A percentile compares a stretch with the other conserved stretches of the same genome.
Conservation (phyloP, 495 filamentous ascomycete genomes). For the Chaetomium tenue region DNA sequence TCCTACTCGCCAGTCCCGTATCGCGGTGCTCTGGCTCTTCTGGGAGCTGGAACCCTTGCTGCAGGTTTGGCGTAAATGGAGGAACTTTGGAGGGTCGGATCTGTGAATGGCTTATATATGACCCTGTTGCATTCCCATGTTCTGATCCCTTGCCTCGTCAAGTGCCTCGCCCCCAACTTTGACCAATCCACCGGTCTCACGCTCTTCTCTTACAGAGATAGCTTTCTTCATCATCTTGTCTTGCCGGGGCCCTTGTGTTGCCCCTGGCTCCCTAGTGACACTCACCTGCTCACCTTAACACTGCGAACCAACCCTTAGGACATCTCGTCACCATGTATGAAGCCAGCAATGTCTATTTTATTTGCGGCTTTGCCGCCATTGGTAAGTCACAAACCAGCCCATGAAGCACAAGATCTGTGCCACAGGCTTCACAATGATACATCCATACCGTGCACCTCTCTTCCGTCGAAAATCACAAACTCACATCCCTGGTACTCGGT, state of each 20-base stretch:
- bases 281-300: background rate
- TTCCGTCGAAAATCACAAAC: background rate
- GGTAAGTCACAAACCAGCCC: slow-evolving; percentile 42
- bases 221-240: background rate
- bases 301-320: background rate
- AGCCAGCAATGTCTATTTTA: slow-evolving; percentile 58
- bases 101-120: background rate
- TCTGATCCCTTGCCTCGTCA: background rate
- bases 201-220: background rate
- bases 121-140: background rate
- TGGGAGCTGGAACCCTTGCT: background rate
- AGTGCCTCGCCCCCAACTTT: background rate
- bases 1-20: background rate
- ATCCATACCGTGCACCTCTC: background rate
- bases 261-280: background rate
- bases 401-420: background rate
- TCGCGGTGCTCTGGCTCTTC: background rate
- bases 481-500: background rate
- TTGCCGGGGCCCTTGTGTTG: background rate
- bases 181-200: background rate
- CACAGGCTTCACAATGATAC: background rate
- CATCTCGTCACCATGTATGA: slow-evolving; percentile 36
- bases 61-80: background rate
- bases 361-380: slow-evolving; percentile 66
- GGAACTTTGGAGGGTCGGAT: background rate